Percentiles rank a stretch among this genome's conserved stretches.
These are phyloP conservation scores for Trichoderma sp. DNA, from an alignment of 2,329 filamentous ascomycete genomes.

Conservation along the genomic window DNA sequence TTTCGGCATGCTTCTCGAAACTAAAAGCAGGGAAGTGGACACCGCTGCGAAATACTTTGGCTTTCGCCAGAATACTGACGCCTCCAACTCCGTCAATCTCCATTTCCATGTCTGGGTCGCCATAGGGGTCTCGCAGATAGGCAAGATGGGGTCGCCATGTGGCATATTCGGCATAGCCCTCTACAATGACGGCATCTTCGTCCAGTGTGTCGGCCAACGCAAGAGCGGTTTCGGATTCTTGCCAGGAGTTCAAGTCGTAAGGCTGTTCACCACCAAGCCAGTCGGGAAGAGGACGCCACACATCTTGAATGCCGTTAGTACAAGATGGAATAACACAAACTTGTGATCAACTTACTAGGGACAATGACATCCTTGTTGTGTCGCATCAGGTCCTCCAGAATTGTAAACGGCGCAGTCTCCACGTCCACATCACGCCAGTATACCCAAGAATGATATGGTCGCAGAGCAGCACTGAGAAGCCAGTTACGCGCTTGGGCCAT, in stretches of 20 bases:
- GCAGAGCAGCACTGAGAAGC: slow-evolving; percentile 88
- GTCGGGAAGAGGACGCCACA: slow-evolving; percentile 97
- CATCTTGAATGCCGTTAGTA: slow-evolving; percentile 63
- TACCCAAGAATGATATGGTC: slow-evolving; percentile 97
- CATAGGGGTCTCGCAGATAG: slow-evolving; percentile 94
- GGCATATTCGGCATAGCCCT: slow-evolving; percentile 97
- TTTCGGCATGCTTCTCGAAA: slow-evolving; percentile 98
- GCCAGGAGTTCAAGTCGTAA: slow-evolving; percentile 98
- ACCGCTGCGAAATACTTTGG: slow-evolving; percentile 89
- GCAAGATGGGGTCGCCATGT: slow-evolving; percentile 97
- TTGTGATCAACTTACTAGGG: slow-evolving; percentile 72
- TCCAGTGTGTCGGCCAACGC: slow-evolving; percentile 92
- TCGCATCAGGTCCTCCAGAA: slow-evolving; percentile 95
- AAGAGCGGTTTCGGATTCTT: slow-evolving; percentile 95
- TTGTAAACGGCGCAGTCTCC: slow-evolving; percentile 94
- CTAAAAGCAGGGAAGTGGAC: slow-evolving; percentile 98
- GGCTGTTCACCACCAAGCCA: slow-evolving; percentile 99
- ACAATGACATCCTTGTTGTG: slow-evolving; percentile 99
- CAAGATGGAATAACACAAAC: neutral
- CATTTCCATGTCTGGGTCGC: slow-evolving; percentile 99
- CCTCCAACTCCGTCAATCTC: slow-evolving; percentile 97
- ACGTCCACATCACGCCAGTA: slow-evolving; percentile 99
- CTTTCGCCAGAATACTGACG: slow-evolving; percentile 96
- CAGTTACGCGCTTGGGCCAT: slow-evolving; percentile 99
- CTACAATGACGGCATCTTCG: slow-evolving; percentile 97